phyloP scores from a whole-genome alignment of 257 asterid genomes.

The Mentha longifolia region DNA sequence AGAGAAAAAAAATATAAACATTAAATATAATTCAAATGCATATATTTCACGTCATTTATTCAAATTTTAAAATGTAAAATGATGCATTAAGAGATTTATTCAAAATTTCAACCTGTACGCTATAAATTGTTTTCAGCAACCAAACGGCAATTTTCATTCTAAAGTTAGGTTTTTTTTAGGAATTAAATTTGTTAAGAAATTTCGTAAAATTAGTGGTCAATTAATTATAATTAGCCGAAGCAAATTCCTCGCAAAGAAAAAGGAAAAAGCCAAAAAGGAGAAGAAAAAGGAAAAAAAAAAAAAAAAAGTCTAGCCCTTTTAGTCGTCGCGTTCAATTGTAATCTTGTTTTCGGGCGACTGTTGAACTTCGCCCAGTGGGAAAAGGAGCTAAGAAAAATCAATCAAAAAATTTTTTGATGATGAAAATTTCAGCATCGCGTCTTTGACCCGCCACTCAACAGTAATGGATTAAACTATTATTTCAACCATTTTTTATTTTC shows the following conservation, averaged over 20 bases:
- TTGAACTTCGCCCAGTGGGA: slow-evolving; percentile 23
- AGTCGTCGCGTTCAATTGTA: slow-evolving; percentile 27
- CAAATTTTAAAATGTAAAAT: no score
- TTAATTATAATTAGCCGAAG: background rate
- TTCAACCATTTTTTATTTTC: slow-evolving; percentile 14
- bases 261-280: no score
- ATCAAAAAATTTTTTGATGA: slow-evolving; percentile 17
- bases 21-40: no score
- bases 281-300: background rate
- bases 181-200: no score
- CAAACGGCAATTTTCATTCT: no score
- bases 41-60: no score
- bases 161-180: no score
- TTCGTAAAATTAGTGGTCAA: no score
- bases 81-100: no score
- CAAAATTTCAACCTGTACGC: no score
- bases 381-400: background rate
- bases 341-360: background rate
- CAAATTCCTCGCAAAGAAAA: background rate
- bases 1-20: no score
- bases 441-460: slow-evolving; percentile 42
- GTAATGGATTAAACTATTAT: slow-evolving; percentile 4
- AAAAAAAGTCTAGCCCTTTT: slow-evolving; percentile 13
- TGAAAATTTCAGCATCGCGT: slow-evolving; percentile 22
- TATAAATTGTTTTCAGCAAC: no score